phyloP scores from a whole-genome alignment of 805 yeast species.

The Wickerhamiella nectarea region DNA sequence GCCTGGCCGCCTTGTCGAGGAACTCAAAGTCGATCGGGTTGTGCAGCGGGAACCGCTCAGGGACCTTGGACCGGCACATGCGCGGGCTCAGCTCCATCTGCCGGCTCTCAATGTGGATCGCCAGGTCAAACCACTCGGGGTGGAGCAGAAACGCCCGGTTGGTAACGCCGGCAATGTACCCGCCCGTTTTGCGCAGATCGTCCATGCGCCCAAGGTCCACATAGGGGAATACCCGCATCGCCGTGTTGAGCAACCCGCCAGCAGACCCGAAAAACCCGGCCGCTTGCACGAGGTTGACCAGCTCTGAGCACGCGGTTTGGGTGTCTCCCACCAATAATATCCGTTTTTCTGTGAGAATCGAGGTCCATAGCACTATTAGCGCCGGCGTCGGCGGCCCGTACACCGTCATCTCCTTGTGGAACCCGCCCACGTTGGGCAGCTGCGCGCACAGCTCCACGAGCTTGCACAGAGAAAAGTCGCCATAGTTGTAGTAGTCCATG shows the following conservation, averaged over 20 bases:
- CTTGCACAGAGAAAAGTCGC: slow-evolving; percentile 21
- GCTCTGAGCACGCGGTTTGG: slow-evolving; percentile 37
- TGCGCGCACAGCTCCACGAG: slow-evolving; percentile 22
- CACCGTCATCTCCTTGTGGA: slow-evolving; percentile 32
- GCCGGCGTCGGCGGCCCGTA: slow-evolving; percentile 45
- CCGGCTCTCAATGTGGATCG: slow-evolving; percentile 39
- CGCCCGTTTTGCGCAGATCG: slow-evolving; percentile 34
- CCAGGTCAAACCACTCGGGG: slow-evolving; percentile 42
- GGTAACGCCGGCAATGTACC: slow-evolving; percentile 46
- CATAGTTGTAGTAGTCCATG: slow-evolving; percentile 22
- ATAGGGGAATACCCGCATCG: slow-evolving; percentile 40
- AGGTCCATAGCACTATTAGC: slow-evolving; percentile 37
- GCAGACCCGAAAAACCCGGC: slow-evolving; percentile 39
- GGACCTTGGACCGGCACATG: slow-evolving; percentile 5
- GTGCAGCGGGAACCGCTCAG: slow-evolving; percentile 10
- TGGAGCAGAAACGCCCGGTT: slow-evolving; percentile 45
- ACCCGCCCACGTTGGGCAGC: slow-evolving; percentile 14
- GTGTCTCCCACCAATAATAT: slow-evolving; percentile 35
- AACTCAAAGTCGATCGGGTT: slow-evolving; percentile 6
- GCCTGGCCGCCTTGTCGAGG: background rate
- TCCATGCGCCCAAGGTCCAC: slow-evolving; percentile 43
- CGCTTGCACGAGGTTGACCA: slow-evolving; percentile 38
- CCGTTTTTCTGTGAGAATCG: slow-evolving; percentile 39
- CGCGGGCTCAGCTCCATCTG: slow-evolving; percentile 22
- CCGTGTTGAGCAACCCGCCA: slow-evolving; percentile 37